Evolutionary conservation across 805 yeast species (phyloP).

Genomic region (Kluyveromyces starmeri): DNA sequence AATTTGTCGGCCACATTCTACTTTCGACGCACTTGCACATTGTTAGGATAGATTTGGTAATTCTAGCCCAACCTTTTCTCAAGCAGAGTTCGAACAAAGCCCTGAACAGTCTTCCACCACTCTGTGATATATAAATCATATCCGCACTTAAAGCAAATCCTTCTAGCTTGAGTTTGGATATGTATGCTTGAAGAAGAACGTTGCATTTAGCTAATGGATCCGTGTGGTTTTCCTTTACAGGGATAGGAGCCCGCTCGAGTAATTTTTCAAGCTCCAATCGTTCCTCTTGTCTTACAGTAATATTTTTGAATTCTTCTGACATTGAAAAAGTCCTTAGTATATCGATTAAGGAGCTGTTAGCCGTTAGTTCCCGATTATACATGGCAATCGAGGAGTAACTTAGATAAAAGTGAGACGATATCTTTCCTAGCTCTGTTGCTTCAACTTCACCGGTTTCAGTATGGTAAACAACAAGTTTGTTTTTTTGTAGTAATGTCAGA

Average conservation of each 20-base stretch:
- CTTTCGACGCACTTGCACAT: slow-evolving; percentile 73
- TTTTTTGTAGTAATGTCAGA: slow-evolving; percentile 44
- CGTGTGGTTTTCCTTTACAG: slow-evolving; percentile 61
- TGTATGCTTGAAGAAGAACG: slow-evolving; percentile 74
- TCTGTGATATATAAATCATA: slow-evolving; percentile 86
- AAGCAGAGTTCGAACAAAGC: slow-evolving; percentile 77
- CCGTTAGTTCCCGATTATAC: slow-evolving; percentile 54
- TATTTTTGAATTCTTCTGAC: slow-evolving; percentile 77
- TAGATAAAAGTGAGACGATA: slow-evolving; percentile 83
- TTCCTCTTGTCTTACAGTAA: slow-evolving; percentile 85
- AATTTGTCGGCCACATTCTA: slow-evolving; percentile 74
- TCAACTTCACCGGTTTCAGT: slow-evolving; percentile 37
- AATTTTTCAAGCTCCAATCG: slow-evolving; percentile 60
- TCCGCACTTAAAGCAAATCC: slow-evolving; percentile 92
- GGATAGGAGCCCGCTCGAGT: slow-evolving; percentile 72
- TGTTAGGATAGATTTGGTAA: slow-evolving; percentile 49
- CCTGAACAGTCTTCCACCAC: slow-evolving; percentile 80
- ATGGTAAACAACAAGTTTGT: slow-evolving; percentile 56
- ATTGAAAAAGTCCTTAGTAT: slow-evolving; percentile 65
- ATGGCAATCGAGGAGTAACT: slow-evolving; percentile 61
- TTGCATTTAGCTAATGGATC: slow-evolving; percentile 75
- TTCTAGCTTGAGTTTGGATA: slow-evolving; percentile 65
- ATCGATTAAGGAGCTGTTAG: slow-evolving; percentile 63
- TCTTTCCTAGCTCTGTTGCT: slow-evolving; percentile 66
- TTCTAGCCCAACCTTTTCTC: slow-evolving; percentile 59